Conservation (phyloP, 2,329 filamentous ascomycete species). For the Penicillium sp. region DNA sequence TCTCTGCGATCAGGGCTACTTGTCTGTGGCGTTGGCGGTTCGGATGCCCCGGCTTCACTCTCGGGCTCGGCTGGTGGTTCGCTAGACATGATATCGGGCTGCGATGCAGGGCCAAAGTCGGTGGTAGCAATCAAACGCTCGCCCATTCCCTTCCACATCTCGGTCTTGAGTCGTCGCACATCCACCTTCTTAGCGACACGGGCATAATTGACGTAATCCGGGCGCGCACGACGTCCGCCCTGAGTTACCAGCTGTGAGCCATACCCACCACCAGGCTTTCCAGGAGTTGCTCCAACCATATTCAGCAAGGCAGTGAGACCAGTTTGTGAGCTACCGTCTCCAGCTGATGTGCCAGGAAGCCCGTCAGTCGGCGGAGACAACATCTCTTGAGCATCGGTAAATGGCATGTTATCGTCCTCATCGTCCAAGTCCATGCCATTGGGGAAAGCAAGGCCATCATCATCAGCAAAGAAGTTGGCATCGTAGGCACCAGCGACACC, state of each 20-base stretch:
- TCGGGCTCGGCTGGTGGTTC: conserved; percentile 20
- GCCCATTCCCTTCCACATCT: conserved; percentile 65
- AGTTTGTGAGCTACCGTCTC: conserved; percentile 35
- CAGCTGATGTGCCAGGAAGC: conserved; percentile 30
- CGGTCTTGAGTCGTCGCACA: conserved; percentile 62
- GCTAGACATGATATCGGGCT: conserved; percentile 25
- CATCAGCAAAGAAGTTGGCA: conserved; percentile 90
- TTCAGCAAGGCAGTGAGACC: conserved; percentile 42
- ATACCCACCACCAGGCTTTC: conserved; percentile 53
- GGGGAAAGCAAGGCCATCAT: conserved; percentile 55
- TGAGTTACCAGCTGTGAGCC: conserved; percentile 64
- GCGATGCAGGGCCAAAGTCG: conserved; percentile 32
- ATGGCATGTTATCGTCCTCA: conserved; percentile 48
- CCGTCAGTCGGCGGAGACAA: conserved; percentile 44
- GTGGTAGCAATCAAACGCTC: conserved; percentile 41
- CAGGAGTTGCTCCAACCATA: conserved; percentile 40
- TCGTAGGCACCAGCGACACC: conserved; percentile 78
- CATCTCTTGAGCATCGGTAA: conserved; percentile 51
- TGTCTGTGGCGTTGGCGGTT: conserved; percentile 38
- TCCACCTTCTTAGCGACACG: conserved; percentile 68
- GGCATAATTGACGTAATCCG: conserved; percentile 67
- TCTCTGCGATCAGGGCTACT: conserved; percentile 41
- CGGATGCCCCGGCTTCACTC: conserved; percentile 26
- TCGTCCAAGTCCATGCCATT: conserved; percentile 49
- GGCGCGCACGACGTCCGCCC: conserved; percentile 56